phyloP scores from a whole-genome alignment of 1,139 yeast genomes.

The Yamadazyma epiphylla region DNA sequence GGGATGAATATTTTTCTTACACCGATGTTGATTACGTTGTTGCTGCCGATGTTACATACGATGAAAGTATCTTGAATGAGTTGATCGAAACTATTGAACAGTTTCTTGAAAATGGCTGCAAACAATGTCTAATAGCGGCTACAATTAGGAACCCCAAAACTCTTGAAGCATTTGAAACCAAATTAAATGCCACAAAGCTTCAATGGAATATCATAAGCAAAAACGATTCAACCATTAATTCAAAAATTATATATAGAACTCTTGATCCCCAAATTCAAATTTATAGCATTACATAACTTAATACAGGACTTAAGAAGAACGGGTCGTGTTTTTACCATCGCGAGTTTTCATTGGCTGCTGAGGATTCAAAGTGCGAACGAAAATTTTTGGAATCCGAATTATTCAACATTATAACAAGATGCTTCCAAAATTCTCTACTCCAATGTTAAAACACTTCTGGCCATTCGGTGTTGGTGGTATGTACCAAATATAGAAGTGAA shows the following conservation, averaged over 20 bases:
- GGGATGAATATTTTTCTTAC: constrained; percentile 19
- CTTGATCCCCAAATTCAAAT: constrained; percentile 26
- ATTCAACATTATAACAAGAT: constrained; percentile 7
- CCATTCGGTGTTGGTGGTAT: constrained; percentile 51
- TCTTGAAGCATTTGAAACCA: constrained; percentile 46
- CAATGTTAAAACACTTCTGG: constrained; percentile 46
- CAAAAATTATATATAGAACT: constrained; percentile 25
- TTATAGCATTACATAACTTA: constrained; percentile 3
- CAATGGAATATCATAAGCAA: constrained; percentile 19
- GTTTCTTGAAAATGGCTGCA: constrained; percentile 28
- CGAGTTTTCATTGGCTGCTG: background rate
- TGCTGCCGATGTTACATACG: constrained; percentile 90
- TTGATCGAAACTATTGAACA: constrained; percentile 48
- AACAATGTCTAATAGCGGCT: constrained; percentile 57
- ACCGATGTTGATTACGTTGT: constrained; percentile 44
- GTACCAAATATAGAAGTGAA: too few relatives aligned
- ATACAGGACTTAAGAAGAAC: background rate
- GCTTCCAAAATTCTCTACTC: constrained; percentile 39
- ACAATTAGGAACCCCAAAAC: constrained; percentile 69
- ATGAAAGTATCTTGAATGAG: constrained; percentile 54
- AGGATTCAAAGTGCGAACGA: background rate
- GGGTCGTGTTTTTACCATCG: constrained; percentile 3
- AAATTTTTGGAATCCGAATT: background rate
- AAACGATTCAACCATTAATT: constrained; percentile 6
- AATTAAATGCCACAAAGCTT: constrained; percentile 25